Base-by-base conservation (phyloP, 2,329 filamentous ascomycete species). In the Alternaria hordeiaustralica region DNA sequence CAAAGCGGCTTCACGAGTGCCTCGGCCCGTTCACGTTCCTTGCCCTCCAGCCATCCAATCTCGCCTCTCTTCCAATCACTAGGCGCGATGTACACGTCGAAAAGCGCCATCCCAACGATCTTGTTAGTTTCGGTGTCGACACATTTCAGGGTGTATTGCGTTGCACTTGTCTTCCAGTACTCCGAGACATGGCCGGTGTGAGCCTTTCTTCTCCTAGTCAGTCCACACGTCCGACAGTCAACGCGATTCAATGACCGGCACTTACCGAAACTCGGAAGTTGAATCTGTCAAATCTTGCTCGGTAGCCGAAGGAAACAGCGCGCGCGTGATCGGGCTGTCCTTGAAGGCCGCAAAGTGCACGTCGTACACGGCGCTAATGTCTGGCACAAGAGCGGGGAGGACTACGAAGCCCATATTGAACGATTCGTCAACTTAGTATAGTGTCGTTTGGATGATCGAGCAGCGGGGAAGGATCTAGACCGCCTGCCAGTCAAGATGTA, bases 111-210 rank as follows among this genome's bases (percentile, higher is more conserved):
- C 53, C 84, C 84, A 21, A 84, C 76, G 36, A 85, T 80, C 28
- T 81, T 78, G 13, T 80, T 79, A 1, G 79, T 82, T 4, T 77
- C 76, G 7, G 77, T 79, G 66, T 86, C 83, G 25, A 85, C 75
- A 51, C 80, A 83, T 72, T 86, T 86, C 63, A 82, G 75, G 6
- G 83, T 85, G 70, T 85, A 83, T 61, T 85, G 83, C 18, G 74
- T 73, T 12, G 77, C 71, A 61, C 73, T 79, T 12, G 73, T 78
- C n/a, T 79, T 72, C 78, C 76, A 79, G 44, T 74, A 79, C 55
- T 82, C 75, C 13, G 82, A 67, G 1, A 82, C 84, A 20, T 80
- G 82, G 2, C 74, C 74, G 26, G 82, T 75, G 65, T 86, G 84
- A 4, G 73, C 78, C 58, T 82, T 79, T 43, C 83, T 73, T 60